Conservation (phyloP, 2,329 filamentous ascomycete species). For the Beauveria brongniartii region DNA sequence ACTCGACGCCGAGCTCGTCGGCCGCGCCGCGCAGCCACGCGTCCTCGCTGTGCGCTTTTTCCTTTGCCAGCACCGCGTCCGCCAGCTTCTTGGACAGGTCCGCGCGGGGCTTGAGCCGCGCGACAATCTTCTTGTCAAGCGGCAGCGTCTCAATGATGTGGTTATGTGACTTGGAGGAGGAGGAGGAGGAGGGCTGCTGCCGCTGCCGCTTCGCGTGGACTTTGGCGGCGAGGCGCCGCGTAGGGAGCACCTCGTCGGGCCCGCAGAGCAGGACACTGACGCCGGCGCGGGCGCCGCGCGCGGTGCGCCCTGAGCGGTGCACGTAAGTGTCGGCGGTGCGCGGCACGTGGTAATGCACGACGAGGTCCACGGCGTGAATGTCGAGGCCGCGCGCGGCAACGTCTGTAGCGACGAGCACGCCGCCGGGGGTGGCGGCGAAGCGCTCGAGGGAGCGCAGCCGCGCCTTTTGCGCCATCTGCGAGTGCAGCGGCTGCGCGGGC, state of each 20-base stretch:
- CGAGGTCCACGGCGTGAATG: slow-evolving; percentile 79
- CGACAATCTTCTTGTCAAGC: slow-evolving; percentile 71
- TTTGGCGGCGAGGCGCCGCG: slow-evolving; percentile 75
- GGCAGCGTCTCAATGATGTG: slow-evolving; percentile 74
- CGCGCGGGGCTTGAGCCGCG: slow-evolving; percentile 67
- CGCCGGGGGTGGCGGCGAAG: slow-evolving; percentile 61
- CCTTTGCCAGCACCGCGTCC: slow-evolving; percentile 75
- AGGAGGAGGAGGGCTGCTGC: background rate
- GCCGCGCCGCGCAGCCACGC: slow-evolving; percentile 77
- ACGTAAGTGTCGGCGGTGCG: slow-evolving; percentile 89
- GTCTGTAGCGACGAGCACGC: slow-evolving; percentile 83
- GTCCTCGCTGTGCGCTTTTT: slow-evolving; percentile 76
- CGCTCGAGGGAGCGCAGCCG: slow-evolving; percentile 87
- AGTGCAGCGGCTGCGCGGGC: slow-evolving; percentile 72
- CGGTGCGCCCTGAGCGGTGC: slow-evolving; percentile 89
- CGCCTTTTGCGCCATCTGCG: slow-evolving; percentile 92
- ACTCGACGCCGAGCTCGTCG: slow-evolving; percentile 88
- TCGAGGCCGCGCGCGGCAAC: slow-evolving; percentile 91
- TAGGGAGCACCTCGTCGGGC: slow-evolving; percentile 82
- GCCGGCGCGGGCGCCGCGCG: slow-evolving; percentile 69
- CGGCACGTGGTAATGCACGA: slow-evolving; percentile 93
- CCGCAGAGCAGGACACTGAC: slow-evolving; percentile 82
- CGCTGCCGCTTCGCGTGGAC: slow-evolving; percentile 55
- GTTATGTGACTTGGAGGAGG: slow-evolving; percentile 25
- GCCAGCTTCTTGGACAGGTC: slow-evolving; percentile 80